Percentiles rank a stretch among this genome's conserved stretches.
Evolutionary conservation across 2,329 filamentous ascomycete species (phyloP).

Genomic region (Aspergillus costaricaensis): DNA sequence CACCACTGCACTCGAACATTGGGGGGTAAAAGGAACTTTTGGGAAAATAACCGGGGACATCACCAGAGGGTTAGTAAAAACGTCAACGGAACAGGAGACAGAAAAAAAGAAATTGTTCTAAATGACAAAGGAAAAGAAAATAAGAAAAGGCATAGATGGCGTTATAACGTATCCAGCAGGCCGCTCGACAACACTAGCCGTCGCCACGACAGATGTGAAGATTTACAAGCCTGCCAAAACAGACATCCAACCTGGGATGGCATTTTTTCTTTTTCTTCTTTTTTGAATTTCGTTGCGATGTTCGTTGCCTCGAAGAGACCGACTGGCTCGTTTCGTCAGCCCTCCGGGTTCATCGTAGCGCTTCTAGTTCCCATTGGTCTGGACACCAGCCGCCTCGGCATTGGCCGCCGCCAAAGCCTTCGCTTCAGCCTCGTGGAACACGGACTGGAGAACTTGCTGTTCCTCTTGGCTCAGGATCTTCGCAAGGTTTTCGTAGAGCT

Average conservation of each 20-base stretch:
- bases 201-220: constrained; percentile 18
- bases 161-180: constrained; percentile 29
- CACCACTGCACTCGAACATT: background rate
- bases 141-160: constrained; percentile 27
- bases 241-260: constrained; percentile 20
- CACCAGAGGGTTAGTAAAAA: constrained; percentile 23
- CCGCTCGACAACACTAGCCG: constrained; percentile 13
- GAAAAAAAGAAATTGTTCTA: constrained; percentile 16
- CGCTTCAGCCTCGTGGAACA: constrained; percentile 70
- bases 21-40: constrained; percentile 18
- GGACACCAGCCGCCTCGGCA: constrained; percentile 36
- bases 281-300: constrained; percentile 12
- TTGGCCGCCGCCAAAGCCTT: constrained; percentile 49
- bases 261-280: constrained; percentile 16
- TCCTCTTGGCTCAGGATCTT: constrained; percentile 78
- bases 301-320: constrained; percentile 19
- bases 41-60: constrained; percentile 19
- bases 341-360: constrained; percentile 19
- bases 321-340: constrained; percentile 23
- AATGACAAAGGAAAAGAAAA: constrained; percentile 16
- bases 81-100: constrained; percentile 9
- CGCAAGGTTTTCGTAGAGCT: constrained; percentile 80
- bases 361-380: constrained; percentile 39
- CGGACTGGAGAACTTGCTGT: constrained; percentile 75
- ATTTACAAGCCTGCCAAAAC: constrained; percentile 14